These are phyloP conservation scores for Amaranthus palmeri DNA, from an alignment of 148 eudicot species.

Conservation along the genomic window DNA sequence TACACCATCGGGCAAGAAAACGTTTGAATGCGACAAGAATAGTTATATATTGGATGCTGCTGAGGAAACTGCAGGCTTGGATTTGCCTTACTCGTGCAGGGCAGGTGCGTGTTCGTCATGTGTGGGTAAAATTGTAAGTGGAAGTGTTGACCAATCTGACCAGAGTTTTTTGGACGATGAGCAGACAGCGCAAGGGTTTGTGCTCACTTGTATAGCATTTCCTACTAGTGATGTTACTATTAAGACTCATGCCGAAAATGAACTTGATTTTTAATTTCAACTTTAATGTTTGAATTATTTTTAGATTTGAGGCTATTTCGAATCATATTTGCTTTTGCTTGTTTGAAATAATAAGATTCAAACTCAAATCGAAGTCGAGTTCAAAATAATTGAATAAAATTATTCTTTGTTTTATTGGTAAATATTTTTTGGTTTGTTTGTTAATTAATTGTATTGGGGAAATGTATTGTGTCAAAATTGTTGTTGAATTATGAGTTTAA, in stretches of 20 bases:
- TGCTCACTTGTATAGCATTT: constrained; percentile 75
- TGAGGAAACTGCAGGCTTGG: constrained; percentile 52
- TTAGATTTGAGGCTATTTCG: no score
- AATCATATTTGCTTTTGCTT: no score
- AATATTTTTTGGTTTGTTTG: no score
- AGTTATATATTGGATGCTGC: constrained; percentile 65
- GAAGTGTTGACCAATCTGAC: constrained; percentile 64
- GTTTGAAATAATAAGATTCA: no score
- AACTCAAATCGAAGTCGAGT: no score
- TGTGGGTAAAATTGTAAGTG: constrained; percentile 51
- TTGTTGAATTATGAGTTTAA: no score
- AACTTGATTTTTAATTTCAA: constrained; percentile 31
- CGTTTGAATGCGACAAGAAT: constrained; percentile 47
- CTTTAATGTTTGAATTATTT: no score
- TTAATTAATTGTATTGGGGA: no score
- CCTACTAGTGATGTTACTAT: constrained; percentile 50
- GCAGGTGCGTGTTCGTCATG: constrained; percentile 85
- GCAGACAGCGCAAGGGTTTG: constrained; percentile 53
- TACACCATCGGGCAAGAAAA: constrained; percentile 41
- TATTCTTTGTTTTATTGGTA: no score
- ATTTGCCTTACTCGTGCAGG: constrained; percentile 84
- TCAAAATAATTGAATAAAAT: no score
- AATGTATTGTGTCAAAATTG: no score
- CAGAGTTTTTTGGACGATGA: constrained; percentile 73
- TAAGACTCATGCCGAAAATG: constrained; percentile 85